Evolutionary conservation across 306 rosid species (phyloP).

Genomic region (Trifolium repens): DNA sequence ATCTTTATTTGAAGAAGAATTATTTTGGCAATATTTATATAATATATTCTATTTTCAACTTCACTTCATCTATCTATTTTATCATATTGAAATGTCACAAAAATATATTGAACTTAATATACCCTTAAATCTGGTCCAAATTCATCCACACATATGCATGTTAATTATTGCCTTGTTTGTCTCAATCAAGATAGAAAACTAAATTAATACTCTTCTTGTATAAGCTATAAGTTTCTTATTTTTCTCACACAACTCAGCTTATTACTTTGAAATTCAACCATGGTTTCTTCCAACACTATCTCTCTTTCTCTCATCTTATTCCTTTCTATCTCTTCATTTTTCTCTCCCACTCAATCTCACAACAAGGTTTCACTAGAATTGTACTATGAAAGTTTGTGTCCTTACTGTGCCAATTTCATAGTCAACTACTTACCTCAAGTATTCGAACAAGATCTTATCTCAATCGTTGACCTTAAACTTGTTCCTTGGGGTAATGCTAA

Average conservation of each 20-base stretch:
- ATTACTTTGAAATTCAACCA: conserved; percentile 34
- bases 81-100: not conserved
- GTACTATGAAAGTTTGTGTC: conserved; percentile 88
- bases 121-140: not conserved
- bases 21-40: no score
- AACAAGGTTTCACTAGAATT: conserved; percentile 64
- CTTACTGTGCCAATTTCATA: conserved; percentile 71
- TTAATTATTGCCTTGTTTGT: not conserved
- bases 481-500: conserved; percentile 92
- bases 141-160: not conserved
- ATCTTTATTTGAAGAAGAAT: no score
- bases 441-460: conserved; percentile 60
- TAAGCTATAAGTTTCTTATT: not conserved
- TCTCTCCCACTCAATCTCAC: conserved; percentile 52
- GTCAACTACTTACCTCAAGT: conserved; percentile 63
- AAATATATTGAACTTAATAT: not conserved
- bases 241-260: not conserved
- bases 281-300: conserved; percentile 43
- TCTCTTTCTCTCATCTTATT: conserved; percentile 32
- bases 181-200: not conserved
- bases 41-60: no score
- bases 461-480: conserved; percentile 76
- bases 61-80: not conserved
- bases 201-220: no score
- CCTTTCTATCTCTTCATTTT: conserved; percentile 41